Conservation (phyloP, 306 rosid species). For the Citrullus amarus region DNA sequence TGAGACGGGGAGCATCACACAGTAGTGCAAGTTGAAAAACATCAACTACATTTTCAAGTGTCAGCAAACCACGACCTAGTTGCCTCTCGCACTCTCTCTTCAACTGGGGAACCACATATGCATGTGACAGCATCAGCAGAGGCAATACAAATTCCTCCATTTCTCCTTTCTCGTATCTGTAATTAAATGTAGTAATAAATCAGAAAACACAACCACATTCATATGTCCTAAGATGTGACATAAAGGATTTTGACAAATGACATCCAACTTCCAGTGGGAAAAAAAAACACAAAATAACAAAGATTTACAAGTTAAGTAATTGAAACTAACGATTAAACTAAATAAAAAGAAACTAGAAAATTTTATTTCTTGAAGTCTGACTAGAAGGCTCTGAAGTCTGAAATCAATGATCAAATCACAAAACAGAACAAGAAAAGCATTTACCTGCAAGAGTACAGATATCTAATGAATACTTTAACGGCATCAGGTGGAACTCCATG, state of each 20-base stretch:
- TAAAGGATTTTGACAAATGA: neutral
- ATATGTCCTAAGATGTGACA: neutral
- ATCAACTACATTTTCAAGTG: conserved; percentile 51
- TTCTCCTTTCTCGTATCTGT: conserved; percentile 57
- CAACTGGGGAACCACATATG: conserved; percentile 55
- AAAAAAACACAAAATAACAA: no score
- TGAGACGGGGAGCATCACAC: conserved; percentile 74
- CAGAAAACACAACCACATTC: neutral
- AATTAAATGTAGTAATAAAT: neutral
- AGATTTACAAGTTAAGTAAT: neutral
- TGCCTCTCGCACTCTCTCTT: conserved; percentile 53
- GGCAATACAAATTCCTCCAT: conserved; percentile 50
- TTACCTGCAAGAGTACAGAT: conserved; percentile 65
- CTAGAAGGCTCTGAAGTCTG: neutral
- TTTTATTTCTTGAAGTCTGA: neutral
- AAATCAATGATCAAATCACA: neutral
- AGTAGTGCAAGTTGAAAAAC: conserved; percentile 70
- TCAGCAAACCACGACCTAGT: conserved; percentile 41
- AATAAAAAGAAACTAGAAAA: neutral
- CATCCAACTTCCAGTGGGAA: neutral
- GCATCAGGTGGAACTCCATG: conserved; percentile 61
- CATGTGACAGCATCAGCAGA: conserved; percentile 72
- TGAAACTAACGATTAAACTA: neutral
- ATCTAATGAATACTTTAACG: conserved; percentile 69
- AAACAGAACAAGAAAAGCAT: neutral